Base-by-base conservation (phyloP, 768 basidiomycete species). In the Gyrodon lividus region DNA sequence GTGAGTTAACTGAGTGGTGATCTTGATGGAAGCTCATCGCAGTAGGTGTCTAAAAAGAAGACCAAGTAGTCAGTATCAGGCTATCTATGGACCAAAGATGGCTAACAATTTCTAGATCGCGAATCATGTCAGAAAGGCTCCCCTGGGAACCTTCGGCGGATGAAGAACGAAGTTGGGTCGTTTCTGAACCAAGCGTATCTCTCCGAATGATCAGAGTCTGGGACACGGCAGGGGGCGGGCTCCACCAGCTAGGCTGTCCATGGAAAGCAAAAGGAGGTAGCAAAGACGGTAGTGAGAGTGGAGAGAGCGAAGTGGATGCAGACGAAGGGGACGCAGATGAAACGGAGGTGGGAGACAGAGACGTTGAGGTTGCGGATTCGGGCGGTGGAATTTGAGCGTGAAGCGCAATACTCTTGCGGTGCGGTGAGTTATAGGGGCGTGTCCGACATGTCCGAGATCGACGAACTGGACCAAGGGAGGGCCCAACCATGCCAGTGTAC, bases 381-480 rank as follows among this genome's bases (percentile, higher is more conserved):
- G 59, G 54, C 4, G 53, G 38, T 7, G 26, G 8, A 2, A 41
- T 40, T 9, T 54, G 33, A 17, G 52, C 50, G 19, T 38, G 48
- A 13, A 57, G 41, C 20, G 53, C 49, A 5, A 54, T 58, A 47
- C 50, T 38, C 5, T 56, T 56, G 23, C 43, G 51, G 48, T 56
- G 56, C n/a, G 48, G 51, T 6, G 38, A 38, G 40, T 42, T 28
- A 17, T 30, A 8, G 10, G 31, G 59, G 46, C 67, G 66, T 26
- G 54, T 50, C 60, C 65, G 70, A 24, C 55, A 48, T 46, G 67
- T 70, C 52, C 70, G 62, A 23, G 46, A 58, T 40, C 62, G 66
- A 24, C 73, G 72, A 17, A 66, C 57, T 14, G 70, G 68, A n/a
- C 65, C 57, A 16, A 66, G 62, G 17, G 75, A 65, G n/a, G 72